A percentile compares a stretch with the other conserved stretches of the same genome.
Evolutionary conservation across 2,329 filamentous ascomycete species (phyloP).

Genomic region (Cadophora luteo-olivacea): DNA sequence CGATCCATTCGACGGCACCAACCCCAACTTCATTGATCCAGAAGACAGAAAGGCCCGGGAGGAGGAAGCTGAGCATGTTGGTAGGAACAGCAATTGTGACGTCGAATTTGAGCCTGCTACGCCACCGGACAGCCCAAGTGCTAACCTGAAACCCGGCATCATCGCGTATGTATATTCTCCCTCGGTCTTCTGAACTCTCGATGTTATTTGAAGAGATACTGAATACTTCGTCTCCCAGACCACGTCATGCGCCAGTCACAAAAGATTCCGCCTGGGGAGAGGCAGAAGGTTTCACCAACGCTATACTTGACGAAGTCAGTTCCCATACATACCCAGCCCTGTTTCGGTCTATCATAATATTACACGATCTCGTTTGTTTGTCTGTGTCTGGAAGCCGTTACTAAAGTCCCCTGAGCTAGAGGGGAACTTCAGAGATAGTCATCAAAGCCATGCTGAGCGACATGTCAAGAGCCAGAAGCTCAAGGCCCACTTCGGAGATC

Average conservation of each 20-base stretch:
- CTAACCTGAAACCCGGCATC: not conserved
- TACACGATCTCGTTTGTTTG: not conserved
- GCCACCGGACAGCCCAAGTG: not conserved
- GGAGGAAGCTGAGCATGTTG: not conserved
- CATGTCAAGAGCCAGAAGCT: not conserved
- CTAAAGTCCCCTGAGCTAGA: not conserved
- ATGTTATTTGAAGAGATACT: not conserved
- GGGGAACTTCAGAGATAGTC: not conserved
- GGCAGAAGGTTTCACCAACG: slow-evolving; percentile 57
- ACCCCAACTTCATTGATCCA: not conserved
- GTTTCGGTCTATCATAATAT: not conserved
- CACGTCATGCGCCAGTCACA: not conserved
- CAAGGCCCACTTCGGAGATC: not conserved
- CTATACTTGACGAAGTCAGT: slow-evolving; percentile 83
- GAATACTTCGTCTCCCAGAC: not conserved
- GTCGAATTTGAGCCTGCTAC: not conserved
- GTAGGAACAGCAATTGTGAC: not conserved
- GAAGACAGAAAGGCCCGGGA: not conserved
- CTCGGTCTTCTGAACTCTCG: too few relatives aligned
- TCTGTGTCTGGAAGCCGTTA: too few relatives aligned
- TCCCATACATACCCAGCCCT: slow-evolving; percentile 40
- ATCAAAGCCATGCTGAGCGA: not conserved
- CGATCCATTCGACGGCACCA: not conserved
- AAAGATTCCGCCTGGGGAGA: not conserved
- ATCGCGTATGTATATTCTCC: not conserved